Evolutionary conservation across 2,329 filamentous ascomycete species (phyloP), one percentile per base, ranked within the genome.

Genomic region (Aspergillus tanneri): DNA sequence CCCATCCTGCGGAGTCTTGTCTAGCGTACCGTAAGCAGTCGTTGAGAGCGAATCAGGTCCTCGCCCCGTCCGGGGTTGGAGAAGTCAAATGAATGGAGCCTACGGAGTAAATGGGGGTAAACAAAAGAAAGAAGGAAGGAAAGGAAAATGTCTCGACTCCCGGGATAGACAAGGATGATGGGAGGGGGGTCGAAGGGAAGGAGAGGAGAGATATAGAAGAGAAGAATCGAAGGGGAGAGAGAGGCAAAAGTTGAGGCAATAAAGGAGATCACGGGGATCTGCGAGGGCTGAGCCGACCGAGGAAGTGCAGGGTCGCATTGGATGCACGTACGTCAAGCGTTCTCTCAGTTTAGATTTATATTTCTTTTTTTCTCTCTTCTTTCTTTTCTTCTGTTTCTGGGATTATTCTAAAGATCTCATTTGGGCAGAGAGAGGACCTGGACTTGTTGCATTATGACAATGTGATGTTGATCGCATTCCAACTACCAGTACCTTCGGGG

Each of bases 1-100:
- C 34, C 46, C 54, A 57, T 57, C 43, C 49, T 53, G 30, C 39
- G 42, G 34, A 27, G 41, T 19, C 27, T 10, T 19, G 42, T 32
- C 45, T 35, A 38, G 51, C 21, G 24, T 52, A 28, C 45, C 24
- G 43, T 23, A 41, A 35, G 46, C 27, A 40, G 43, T 30, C n/a
- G 16, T 9, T 28, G 24, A 28, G 37, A 24, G 27, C 19, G 24
- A 34, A n/a, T n/a, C n/a, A n/a, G n/a, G n/a, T n/a, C n/a, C n/a
- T n/a, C n/a, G n/a, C n/a, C n/a, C n/a, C n/a, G n/a, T n/a, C n/a
- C n/a, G n/a, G n/a, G n/a, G n/a, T n/a, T 22, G 16, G n/a, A 39
- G 47, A 21, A 19, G 18, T 40, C 24, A 12, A 36, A 23, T 4
- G 7, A 12, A 18, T 12, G 12, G 3, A 22, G 24, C 12, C 18